Evolutionary conservation across 2,329 filamentous ascomycete species (phyloP).

Genomic region (Ophiocordyceps sinensis): DNA sequence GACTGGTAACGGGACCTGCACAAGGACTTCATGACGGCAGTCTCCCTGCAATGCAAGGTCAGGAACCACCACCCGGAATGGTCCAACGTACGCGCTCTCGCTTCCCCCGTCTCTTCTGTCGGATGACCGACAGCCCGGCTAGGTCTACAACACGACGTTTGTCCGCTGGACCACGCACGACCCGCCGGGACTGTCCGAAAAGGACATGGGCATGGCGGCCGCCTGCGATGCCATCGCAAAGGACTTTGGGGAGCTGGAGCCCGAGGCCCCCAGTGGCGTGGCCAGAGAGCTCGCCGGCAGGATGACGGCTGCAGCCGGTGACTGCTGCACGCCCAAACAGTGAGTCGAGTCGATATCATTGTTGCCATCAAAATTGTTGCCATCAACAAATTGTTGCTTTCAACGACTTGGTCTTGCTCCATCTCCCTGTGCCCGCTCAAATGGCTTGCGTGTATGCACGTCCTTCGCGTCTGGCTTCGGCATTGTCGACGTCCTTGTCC

Average conservation of each 20-base stretch:
- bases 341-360: neutral
- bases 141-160: conserved; percentile 57
- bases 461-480: too few species aligned
- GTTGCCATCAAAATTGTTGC: too few species aligned
- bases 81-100: conserved; percentile 44
- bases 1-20: too few species aligned
- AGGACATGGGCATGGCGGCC: conserved; percentile 46
- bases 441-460: too few species aligned
- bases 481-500: too few species aligned
- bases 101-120: neutral
- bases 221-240: conserved; percentile 46
- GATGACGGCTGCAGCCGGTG: conserved; percentile 30
- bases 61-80: conserved; percentile 63
- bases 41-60: conserved; percentile 52
- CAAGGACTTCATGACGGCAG: conserved; percentile 64
- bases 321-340: conserved; percentile 38
- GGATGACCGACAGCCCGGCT: neutral
- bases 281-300: conserved; percentile 30
- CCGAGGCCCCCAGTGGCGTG: conserved; percentile 17
- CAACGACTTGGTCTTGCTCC: too few species aligned
- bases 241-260: conserved; percentile 39
- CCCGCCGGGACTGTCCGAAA: conserved; percentile 48
- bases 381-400: too few species aligned
- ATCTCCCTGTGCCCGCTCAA: too few species aligned
- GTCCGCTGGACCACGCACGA: conserved; percentile 63